Evolutionary conservation across 768 basidiomycete species (phyloP).

Genomic region (Gymnopilus junonius): DNA sequence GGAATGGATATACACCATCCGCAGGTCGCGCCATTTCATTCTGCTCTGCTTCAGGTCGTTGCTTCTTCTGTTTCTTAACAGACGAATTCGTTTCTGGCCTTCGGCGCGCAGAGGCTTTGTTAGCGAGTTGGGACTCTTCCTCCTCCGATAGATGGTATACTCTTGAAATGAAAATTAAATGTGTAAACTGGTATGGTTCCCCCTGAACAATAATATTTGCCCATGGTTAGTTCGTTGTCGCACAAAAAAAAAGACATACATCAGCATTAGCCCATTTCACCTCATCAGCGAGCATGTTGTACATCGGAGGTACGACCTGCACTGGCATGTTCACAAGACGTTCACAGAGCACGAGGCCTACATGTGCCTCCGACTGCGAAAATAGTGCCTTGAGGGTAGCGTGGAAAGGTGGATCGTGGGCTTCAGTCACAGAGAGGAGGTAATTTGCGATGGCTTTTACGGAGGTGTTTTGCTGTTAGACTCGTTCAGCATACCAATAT

Average conservation of each 20-base stretch:
- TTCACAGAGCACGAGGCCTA: constrained; percentile 88
- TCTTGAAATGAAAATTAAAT: constrained; percentile 78
- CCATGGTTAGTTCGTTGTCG: background rate
- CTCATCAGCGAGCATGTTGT: constrained; percentile 85
- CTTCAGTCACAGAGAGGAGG: constrained; percentile 62
- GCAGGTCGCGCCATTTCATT: constrained; percentile 29
- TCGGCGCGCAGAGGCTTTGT: constrained; percentile 36
- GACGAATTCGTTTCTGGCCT: constrained; percentile 26
- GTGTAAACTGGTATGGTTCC: constrained; percentile 71
- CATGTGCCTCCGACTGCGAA: constrained; percentile 52
- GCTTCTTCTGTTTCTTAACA: constrained; percentile 48
- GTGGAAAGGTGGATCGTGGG: constrained; percentile 53
- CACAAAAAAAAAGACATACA: constrained; percentile 42
- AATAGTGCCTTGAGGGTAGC: constrained; percentile 58
- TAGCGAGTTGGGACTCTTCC: constrained; percentile 63
- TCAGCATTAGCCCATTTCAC: constrained; percentile 72
- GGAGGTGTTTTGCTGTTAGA: constrained; percentile 64
- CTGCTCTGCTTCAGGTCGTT: constrained; percentile 22
- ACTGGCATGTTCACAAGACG: constrained; percentile 95
- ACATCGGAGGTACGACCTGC: constrained; percentile 91
- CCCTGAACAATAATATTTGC: constrained; percentile 34
- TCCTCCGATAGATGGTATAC: constrained; percentile 75
- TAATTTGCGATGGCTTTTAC: constrained; percentile 76
- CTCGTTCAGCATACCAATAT: background rate
- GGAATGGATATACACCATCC: constrained; percentile 74